Conservation (phyloP, 345 rosid species). For the Rhodamnia rubescens region DNA sequence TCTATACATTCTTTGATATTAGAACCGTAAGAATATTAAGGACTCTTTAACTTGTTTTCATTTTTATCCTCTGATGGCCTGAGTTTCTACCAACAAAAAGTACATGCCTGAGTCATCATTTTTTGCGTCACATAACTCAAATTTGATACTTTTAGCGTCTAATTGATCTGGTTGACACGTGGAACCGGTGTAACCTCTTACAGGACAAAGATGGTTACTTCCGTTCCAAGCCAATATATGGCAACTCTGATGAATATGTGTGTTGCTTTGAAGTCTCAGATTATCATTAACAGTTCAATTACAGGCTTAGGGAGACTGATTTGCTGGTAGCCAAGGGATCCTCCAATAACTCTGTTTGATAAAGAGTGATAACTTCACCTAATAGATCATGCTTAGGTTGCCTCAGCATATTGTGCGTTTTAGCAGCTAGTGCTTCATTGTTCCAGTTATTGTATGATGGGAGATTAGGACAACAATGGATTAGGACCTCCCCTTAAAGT, state of each 20-base stretch:
- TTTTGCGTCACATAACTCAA: background rate
- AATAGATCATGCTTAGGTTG: background rate
- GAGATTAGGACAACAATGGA: background rate
- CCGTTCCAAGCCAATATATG: background rate
- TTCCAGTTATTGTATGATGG: background rate
- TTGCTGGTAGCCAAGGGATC: background rate
- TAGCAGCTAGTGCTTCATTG: background rate
- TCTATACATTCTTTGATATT: too few relatives aligned
- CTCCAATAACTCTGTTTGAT: background rate
- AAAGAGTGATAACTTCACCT: background rate
- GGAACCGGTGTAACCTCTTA: too few relatives aligned
- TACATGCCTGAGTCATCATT: background rate
- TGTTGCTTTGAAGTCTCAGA: background rate
- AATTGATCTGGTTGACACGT: background rate
- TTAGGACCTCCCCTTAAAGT: background rate
- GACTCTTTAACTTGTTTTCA: background rate
- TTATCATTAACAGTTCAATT: background rate
- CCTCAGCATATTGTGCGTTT: background rate
- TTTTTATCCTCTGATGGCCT: background rate
- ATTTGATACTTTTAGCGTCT: background rate
- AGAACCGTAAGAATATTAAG: background rate
- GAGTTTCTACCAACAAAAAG: too few relatives aligned
- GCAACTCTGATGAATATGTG: background rate
- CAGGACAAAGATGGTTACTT: background rate
- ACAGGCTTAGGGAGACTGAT: background rate